Evolutionary conservation across 495 filamentous ascomycete genomes (phyloP).

Genomic region (Talaromyces nanjingensis): DNA sequence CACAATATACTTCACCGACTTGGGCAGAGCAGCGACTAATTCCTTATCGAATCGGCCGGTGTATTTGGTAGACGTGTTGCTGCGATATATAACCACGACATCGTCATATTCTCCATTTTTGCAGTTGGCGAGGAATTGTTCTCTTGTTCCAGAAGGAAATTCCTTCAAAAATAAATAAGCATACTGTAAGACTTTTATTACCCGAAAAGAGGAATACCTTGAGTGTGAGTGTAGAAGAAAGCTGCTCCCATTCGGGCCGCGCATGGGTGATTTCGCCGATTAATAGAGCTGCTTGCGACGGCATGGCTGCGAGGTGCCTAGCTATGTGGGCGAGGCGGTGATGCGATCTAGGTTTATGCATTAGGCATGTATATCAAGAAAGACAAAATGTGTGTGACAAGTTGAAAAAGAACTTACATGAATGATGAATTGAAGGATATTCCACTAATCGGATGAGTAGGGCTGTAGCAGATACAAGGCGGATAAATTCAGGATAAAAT

Average conservation of each 20-base stretch:
- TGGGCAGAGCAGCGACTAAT: conserved; percentile 53
- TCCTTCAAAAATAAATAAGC: conserved; percentile 29
- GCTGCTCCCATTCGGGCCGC: conserved; percentile 49
- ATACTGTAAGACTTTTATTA: neutral
- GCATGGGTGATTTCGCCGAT: conserved; percentile 50
- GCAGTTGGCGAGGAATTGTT: conserved; percentile 47
- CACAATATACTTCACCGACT: conserved; percentile 66
- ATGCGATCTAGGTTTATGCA: neutral
- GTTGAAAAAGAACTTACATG: neutral
- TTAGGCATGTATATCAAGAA: neutral
- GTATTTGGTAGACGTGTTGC: conserved; percentile 51
- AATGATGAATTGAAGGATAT: neutral
- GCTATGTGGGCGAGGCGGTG: neutral
- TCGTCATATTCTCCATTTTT: conserved; percentile 49
- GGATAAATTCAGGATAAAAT: neutral
- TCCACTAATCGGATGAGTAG: neutral
- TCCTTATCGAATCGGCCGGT: conserved; percentile 56
- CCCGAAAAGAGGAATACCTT: conserved; percentile 31
- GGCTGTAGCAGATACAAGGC: neutral
- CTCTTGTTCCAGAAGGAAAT: conserved; percentile 44
- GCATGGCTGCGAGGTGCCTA: conserved; percentile 18
- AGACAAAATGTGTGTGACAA: neutral
- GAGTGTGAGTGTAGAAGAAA: conserved; percentile 43
- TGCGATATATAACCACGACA: conserved; percentile 51
- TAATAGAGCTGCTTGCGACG: conserved; percentile 43